phyloP scores from a whole-genome alignment of 768 basidiomycete species.

The Lactifluus subvellereus region DNA sequence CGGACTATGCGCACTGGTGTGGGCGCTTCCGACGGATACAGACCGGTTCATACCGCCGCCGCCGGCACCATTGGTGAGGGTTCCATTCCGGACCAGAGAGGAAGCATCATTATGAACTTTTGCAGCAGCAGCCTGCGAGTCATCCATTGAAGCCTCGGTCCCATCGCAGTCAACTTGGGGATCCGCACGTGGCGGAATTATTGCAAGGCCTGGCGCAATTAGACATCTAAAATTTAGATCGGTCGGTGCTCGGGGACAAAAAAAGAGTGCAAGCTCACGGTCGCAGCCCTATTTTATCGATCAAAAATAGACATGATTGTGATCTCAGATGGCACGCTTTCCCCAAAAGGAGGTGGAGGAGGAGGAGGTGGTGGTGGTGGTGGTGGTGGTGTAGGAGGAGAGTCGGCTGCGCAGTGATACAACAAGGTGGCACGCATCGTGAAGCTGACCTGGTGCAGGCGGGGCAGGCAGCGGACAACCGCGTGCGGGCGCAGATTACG shows the following conservation, averaged over 20 bases:
- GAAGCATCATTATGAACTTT: neutral
- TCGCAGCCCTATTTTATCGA: neutral
- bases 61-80: slow-evolving; percentile 23
- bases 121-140: neutral
- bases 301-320: slow-evolving; percentile 38
- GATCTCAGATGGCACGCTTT: slow-evolving; percentile 39
- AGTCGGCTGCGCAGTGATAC: slow-evolving; percentile 31
- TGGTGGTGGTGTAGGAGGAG: neutral
- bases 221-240: slow-evolving; percentile 19
- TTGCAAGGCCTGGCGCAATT: slow-evolving; percentile 16
- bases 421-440: slow-evolving; percentile 52
- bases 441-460: slow-evolving; percentile 43
- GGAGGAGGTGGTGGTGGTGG: too few relatives aligned
- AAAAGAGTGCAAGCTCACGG: slow-evolving; percentile 17
- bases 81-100: neutral
- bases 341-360: slow-evolving; percentile 18
- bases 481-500: slow-evolving; percentile 47
- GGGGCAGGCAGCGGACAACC: slow-evolving; percentile 47
- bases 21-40: slow-evolving; percentile 52
- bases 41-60: slow-evolving; percentile 68
- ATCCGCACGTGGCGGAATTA: neutral
- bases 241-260: slow-evolving; percentile 22
- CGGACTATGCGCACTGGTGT: slow-evolving; percentile 63
- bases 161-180: slow-evolving; percentile 30
- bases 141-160: slow-evolving; percentile 23